A percentile compares a stretch with the other conserved stretches of the same genome.
phyloP scores from a whole-genome alignment of 176 grass and related monocot species.

The Lolium perenne region DNA sequence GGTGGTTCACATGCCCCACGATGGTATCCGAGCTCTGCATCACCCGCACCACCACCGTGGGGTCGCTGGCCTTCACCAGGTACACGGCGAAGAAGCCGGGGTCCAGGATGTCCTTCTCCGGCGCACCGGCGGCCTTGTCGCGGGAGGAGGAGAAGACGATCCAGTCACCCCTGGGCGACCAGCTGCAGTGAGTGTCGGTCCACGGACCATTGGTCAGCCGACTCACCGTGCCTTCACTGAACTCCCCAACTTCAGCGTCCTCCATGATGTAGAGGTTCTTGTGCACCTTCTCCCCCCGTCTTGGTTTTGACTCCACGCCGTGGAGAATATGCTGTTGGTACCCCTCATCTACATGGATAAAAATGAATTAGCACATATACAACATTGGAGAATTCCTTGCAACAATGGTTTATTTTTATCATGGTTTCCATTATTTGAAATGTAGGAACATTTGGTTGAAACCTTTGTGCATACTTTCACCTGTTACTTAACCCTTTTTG shows the following conservation, averaged over 20 bases:
- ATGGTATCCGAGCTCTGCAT: neutral
- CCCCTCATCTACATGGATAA: neutral
- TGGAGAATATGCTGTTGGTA: constrained; percentile 24
- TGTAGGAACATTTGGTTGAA: neutral
- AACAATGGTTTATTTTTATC: neutral
- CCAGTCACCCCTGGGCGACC: constrained; percentile 46
- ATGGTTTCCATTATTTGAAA: neutral
- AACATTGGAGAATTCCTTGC: neutral
- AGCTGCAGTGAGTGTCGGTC: constrained; percentile 51
- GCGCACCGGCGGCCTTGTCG: constrained; percentile 14
- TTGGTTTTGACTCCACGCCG: neutral
- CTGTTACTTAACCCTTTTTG: neutral
- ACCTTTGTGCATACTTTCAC: neutral
- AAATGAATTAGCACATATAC: neutral
- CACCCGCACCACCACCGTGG: constrained; percentile 4
- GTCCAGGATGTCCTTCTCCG: constrained; percentile 9
- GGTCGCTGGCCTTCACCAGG: neutral
- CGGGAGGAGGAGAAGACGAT: constrained; percentile 56
- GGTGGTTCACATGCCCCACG: constrained; percentile 55
- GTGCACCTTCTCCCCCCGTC: neutral
- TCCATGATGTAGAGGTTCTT: constrained; percentile 58
- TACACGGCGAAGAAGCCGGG: constrained; percentile 30
- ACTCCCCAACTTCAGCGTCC: constrained; percentile 26
- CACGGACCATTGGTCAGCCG: constrained; percentile 26
- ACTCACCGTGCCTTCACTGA: neutral